Conservation (phyloP, 257 asterid genomes). For the Solanum appendiculatum region DNA sequence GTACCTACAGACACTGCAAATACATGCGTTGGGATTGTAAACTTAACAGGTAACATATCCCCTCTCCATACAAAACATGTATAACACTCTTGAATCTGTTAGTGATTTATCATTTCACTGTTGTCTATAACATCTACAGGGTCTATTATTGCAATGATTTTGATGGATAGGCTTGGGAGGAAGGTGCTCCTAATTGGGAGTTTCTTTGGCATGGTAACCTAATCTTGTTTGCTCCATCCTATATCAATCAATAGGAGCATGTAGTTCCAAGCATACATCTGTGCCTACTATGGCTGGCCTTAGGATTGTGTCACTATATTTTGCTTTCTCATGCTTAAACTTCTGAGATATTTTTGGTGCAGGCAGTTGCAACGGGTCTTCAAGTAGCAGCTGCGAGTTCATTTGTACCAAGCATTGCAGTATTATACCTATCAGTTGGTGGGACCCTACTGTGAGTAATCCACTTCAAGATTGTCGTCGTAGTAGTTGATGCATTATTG, state of each 20-base stretch:
- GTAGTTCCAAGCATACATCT: not conserved
- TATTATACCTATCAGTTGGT: slow-evolving; percentile 57
- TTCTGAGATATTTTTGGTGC: slow-evolving; percentile 11
- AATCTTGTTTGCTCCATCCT: slow-evolving; percentile 11
- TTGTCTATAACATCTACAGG: slow-evolving; percentile 32
- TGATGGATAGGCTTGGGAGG: slow-evolving; percentile 91
- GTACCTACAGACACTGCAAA: slow-evolving; percentile 81
- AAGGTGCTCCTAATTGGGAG: slow-evolving; percentile 87
- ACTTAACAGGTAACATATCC: slow-evolving; percentile 50
- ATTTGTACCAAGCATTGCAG: slow-evolving; percentile 23
- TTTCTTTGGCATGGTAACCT: slow-evolving; percentile 91
- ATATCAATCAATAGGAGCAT: not conserved
- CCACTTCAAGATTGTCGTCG: not conserved
- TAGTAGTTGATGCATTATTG: not conserved
- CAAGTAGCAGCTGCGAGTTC: slow-evolving; percentile 65
- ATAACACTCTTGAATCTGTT: not conserved
- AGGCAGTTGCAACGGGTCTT: slow-evolving; percentile 64
- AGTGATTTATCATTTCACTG: not conserved
- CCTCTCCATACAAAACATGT: not conserved
- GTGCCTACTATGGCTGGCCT: not conserved
- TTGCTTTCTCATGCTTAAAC: not conserved
- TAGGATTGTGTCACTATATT: not conserved
- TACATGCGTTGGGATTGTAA: slow-evolving; percentile 69
- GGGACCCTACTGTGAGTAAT: slow-evolving; percentile 84
- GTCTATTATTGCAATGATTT: slow-evolving; percentile 70